Percentiles rank a stretch among this genome's conserved stretches.
phyloP scores from a whole-genome alignment of 306 rosid genomes.

The Vicia villosa region DNA sequence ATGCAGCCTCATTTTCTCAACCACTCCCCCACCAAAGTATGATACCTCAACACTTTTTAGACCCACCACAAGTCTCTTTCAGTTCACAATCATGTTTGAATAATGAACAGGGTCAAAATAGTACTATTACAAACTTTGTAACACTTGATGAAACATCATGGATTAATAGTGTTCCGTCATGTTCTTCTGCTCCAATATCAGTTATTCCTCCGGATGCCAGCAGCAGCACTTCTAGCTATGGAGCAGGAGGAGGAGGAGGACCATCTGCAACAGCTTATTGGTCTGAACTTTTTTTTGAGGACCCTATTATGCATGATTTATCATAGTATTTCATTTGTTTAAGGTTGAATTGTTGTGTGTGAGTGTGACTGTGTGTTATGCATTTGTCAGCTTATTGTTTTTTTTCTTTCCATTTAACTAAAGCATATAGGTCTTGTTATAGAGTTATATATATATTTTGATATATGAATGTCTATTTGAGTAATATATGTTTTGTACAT shows the following conservation, averaged over 20 bases:
- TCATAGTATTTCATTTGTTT: slow-evolving; percentile 41
- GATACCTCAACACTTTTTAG: slow-evolving; percentile 46
- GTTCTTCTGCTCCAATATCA: slow-evolving; percentile 32
- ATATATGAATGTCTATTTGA: slow-evolving; percentile 5
- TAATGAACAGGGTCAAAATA: slow-evolving; percentile 44
- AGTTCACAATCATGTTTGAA: slow-evolving; percentile 60
- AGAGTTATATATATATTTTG: slow-evolving; percentile 9
- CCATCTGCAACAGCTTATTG: slow-evolving; percentile 50
- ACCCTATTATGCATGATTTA: slow-evolving; percentile 49
- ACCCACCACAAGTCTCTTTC: slow-evolving; percentile 80
- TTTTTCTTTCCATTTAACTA: slow-evolving; percentile 25
- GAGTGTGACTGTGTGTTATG: slow-evolving; percentile 30
- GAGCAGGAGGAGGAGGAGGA: slow-evolving; percentile 54
- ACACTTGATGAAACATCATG: slow-evolving; percentile 42
- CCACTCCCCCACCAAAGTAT: slow-evolving; percentile 69
- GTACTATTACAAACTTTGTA: slow-evolving; percentile 46
- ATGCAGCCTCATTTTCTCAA: slow-evolving; percentile 55
- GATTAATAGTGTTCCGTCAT: slow-evolving; percentile 40
- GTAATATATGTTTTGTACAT: slow-evolving; percentile 42
- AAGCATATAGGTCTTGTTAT: slow-evolving; percentile 32
- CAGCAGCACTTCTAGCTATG: slow-evolving; percentile 62
- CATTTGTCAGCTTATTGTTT: slow-evolving; percentile 27
- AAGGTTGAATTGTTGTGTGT: slow-evolving; percentile 32
- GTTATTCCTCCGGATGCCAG: slow-evolving; percentile 51
- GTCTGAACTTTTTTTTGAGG: slow-evolving; percentile 58